Percentiles rank a stretch among this genome's conserved stretches.
Evolutionary conservation across 352 stramenopile species (phyloP).

Genomic region (Halophytophthora batemanensis): DNA sequence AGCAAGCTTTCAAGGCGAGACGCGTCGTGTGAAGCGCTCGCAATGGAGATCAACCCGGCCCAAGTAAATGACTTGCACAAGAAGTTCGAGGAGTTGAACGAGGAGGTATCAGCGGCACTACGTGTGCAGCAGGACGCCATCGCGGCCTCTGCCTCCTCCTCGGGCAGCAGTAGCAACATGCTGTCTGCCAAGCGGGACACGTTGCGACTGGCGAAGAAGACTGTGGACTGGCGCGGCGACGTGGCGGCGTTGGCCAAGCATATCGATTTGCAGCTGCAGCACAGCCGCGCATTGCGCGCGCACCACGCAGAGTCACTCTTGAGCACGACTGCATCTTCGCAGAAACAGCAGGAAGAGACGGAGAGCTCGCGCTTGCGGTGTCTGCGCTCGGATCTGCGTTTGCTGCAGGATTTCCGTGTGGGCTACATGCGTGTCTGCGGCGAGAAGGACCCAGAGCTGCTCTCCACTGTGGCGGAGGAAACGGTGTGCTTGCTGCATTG

Average conservation of each 20-base stretch:
- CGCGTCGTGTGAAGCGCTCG: background rate
- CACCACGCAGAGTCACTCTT: constrained; percentile 55
- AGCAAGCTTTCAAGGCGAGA: too few species aligned
- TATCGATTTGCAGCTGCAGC: constrained; percentile 69
- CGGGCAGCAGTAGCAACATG: constrained; percentile 10
- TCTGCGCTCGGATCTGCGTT: constrained; percentile 55
- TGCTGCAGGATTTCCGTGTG: constrained; percentile 66
- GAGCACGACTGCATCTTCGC: constrained; percentile 26
- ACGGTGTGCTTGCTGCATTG: constrained; percentile 33
- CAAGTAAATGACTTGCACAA: constrained; percentile 68
- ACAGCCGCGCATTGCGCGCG: constrained; percentile 56
- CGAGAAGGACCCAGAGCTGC: constrained; percentile 13
- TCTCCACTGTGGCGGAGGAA: constrained; percentile 30
- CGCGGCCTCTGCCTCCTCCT: constrained; percentile 11
- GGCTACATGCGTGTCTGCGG: constrained; percentile 25
- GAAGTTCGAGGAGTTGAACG: constrained; percentile 72
- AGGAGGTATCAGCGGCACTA: constrained; percentile 57
- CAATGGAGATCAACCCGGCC: constrained; percentile 41
- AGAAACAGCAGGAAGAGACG: constrained; percentile 48
- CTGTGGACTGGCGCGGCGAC: constrained; percentile 69
- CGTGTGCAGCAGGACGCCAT: constrained; percentile 52
- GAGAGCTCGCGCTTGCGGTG: constrained; percentile 47
- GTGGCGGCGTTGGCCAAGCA: constrained; percentile 67
- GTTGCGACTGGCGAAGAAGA: constrained; percentile 45
- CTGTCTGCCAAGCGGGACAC: constrained; percentile 38